A percentile compares a stretch with the other conserved stretches of the same genome.
phyloP scores from a whole-genome alignment of 257 asterid species.

The Plectranthus barbatus region DNA sequence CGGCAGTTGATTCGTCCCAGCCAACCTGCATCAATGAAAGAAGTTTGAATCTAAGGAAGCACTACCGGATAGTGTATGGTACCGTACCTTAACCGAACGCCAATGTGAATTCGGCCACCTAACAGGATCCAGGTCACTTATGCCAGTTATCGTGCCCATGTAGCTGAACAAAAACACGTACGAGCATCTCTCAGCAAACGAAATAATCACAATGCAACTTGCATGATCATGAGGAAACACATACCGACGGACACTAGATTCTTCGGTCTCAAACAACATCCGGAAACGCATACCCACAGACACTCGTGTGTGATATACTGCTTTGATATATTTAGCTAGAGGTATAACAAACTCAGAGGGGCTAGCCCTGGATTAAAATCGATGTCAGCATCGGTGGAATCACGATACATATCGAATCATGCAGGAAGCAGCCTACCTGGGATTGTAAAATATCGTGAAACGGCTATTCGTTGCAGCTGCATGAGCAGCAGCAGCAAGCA shows the following conservation, averaged over 20 bases:
- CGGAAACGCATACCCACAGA: slow-evolving; percentile 83
- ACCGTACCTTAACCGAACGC: slow-evolving; percentile 89
- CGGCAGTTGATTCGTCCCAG: slow-evolving; percentile 87
- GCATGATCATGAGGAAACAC: too few species aligned
- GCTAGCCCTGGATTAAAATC: slow-evolving; percentile 38
- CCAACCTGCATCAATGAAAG: slow-evolving; percentile 46
- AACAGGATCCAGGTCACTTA: slow-evolving; percentile 59
- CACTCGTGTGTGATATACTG: slow-evolving; percentile 62
- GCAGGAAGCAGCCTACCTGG: slow-evolving; percentile 37
- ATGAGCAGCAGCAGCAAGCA: slow-evolving; percentile 88
- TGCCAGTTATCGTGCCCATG: slow-evolving; percentile 84
- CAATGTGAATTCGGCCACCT: slow-evolving; percentile 80
- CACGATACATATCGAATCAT: neutral
- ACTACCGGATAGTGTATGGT: too few species aligned
- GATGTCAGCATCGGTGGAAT: slow-evolving; percentile 2
- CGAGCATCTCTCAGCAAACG: neutral
- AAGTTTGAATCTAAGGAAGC: neutral
- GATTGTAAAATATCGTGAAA: slow-evolving; percentile 70
- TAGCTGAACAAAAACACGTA: slow-evolving; percentile 35
- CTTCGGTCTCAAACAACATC: slow-evolving; percentile 77
- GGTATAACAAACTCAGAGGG: slow-evolving; percentile 73
- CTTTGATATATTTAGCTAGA: slow-evolving; percentile 57
- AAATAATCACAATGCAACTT: too few species aligned
- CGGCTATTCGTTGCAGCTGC: slow-evolving; percentile 75
- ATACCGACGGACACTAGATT: slow-evolving; percentile 74